Percentiles rank a stretch among this genome's conserved stretches.
phyloP scores from a whole-genome alignment of 371 early-diverging fungal genomes.

The Syncephalastrum sp. region DNA sequence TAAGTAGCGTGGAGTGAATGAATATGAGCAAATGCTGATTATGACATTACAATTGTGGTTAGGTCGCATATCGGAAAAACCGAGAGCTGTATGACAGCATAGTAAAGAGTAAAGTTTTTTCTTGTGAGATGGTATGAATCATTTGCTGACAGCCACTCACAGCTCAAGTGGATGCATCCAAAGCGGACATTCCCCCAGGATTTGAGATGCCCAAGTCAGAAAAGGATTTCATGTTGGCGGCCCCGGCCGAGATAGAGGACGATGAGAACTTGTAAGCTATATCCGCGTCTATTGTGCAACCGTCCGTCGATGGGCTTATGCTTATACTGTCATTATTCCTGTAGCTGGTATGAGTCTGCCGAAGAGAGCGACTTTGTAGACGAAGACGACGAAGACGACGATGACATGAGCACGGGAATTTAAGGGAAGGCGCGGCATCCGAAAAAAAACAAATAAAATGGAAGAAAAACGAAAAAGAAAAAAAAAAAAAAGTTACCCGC shows the following conservation, averaged over 20 bases:
- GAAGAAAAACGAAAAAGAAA: too few relatives aligned
- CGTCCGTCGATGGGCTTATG: not conserved
- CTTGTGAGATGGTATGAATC: not conserved
- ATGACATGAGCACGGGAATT: not conserved
- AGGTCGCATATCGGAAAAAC: constrained; percentile 79
- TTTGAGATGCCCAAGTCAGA: constrained; percentile 55
- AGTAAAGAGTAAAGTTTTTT: constrained; percentile 53
- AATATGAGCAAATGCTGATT: not conserved
- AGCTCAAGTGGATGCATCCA: constrained; percentile 58
- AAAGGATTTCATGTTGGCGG: constrained; percentile 46
- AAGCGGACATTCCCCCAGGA: constrained; percentile 54
- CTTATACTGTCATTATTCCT: not conserved
- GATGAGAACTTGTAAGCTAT: constrained; percentile 50
- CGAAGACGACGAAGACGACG: constrained; percentile 39
- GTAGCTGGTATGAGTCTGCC: constrained; percentile 56
- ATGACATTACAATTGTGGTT: not conserved
- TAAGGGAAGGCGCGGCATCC: too few relatives aligned
- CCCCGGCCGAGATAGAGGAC: constrained; percentile 47
- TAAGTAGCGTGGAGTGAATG: constrained; percentile 29
- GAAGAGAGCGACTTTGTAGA: constrained; percentile 52
- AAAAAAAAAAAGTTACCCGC: too few relatives aligned
- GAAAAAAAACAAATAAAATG: too few relatives aligned
- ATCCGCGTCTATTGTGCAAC: not conserved
- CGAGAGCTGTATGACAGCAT: constrained; percentile 67
- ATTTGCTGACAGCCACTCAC: constrained; percentile 4